phyloP scores from a whole-genome alignment of 768 basidiomycete species.

The Chalciporus sphaerocephalus region DNA sequence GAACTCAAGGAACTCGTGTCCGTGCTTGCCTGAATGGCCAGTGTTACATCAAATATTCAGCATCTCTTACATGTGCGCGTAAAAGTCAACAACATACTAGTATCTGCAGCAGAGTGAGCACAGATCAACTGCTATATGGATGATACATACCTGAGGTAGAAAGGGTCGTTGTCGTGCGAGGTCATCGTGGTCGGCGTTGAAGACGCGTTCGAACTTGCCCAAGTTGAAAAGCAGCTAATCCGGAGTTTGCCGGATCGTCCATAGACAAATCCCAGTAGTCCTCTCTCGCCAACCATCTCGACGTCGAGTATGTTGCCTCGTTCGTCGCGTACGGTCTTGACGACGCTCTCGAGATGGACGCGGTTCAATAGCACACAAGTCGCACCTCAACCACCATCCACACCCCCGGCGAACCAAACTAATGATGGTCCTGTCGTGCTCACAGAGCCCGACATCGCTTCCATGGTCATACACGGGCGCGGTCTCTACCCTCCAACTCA shows the following conservation, averaged over 20 bases:
- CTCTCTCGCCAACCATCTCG: not conserved
- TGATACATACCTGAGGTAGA: conserved; percentile 64
- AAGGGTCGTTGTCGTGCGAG: conserved; percentile 62
- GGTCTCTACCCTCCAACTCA: conserved; percentile 48
- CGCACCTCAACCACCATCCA: not conserved
- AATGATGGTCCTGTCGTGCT: conserved; percentile 13
- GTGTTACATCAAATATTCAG: conserved; percentile 37
- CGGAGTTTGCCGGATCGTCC: conserved; percentile 19
- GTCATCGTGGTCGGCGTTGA: conserved; percentile 22
- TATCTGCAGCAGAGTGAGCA: conserved; percentile 37
- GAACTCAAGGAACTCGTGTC: conserved; percentile 97
- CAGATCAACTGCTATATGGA: not conserved
- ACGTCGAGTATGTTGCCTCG: conserved; percentile 30
- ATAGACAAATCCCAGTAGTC: not conserved
- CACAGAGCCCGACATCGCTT: conserved; percentile 42
- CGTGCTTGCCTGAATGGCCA: conserved; percentile 97
- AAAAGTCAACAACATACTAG: conserved; percentile 38
- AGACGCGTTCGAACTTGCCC: not conserved
- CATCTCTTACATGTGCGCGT: not conserved
- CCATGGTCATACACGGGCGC: conserved; percentile 61
- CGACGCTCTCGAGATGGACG: conserved; percentile 19
- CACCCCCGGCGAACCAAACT: conserved; percentile 2
- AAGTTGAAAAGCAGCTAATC: not conserved
- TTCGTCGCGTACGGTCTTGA: conserved; percentile 16
- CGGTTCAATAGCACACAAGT: conserved; percentile 13